Conservation (phyloP, 2,329 filamentous ascomycete genomes). For the Pseudocercospora eumusae region DNA sequence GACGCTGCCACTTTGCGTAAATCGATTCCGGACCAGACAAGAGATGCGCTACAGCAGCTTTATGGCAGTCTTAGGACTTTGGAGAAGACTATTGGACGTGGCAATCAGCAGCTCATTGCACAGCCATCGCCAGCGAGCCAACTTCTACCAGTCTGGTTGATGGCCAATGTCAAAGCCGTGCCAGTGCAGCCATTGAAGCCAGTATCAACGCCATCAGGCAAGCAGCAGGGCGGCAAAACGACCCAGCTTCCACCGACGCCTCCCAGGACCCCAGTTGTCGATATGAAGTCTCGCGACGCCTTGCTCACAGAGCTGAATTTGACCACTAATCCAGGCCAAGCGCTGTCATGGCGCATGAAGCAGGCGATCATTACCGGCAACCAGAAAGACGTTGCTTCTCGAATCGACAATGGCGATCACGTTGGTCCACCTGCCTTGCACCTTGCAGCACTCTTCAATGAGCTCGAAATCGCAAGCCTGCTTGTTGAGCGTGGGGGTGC, state of each 20-base stretch:
- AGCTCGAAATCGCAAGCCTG: conserved; percentile 9
- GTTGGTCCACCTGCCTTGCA: conserved; percentile 14
- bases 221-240: conserved; percentile 4
- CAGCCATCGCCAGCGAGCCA: conserved; percentile 4
- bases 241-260: not conserved
- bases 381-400: conserved; percentile 2
- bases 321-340: not conserved
- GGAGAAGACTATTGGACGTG: not conserved
- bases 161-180: conserved; percentile 7
- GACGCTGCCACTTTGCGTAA: not conserved
- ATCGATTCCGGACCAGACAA: not conserved
- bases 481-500: conserved; percentile 7
- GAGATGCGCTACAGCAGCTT: conserved; percentile 1
- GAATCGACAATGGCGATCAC: conserved; percentile 5
- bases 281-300: conserved; percentile 11
- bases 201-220: not conserved
- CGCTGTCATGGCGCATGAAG: conserved; percentile 11
- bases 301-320: conserved; percentile 10
- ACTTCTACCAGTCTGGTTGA: conserved; percentile 17
- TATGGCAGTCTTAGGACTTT: conserved; percentile 5
- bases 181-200: conserved; percentile 1
- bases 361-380: conserved; percentile 12
- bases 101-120: not conserved
- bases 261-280: not conserved
- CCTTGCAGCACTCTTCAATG: conserved; percentile 15